Base-by-base conservation (phyloP, 2,329 filamentous ascomycete genomes). In the Calycina marina region DNA sequence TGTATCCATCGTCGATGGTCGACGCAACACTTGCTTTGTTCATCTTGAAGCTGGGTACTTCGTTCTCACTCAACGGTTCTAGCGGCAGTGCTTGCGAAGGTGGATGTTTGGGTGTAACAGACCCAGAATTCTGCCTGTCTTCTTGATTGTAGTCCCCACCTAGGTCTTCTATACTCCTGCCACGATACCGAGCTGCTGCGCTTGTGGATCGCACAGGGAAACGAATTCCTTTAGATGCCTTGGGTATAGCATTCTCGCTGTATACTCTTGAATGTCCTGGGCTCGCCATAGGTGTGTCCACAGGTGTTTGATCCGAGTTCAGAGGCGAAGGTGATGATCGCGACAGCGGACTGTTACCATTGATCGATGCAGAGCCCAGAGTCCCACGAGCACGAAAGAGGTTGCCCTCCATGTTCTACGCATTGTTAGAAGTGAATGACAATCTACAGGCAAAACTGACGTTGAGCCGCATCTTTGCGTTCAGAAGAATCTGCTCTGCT, bases 381-480 rank as follows among this genome's bases (percentile, higher is more conserved):
- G 77, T 77, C 41, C 69, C 73, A 46, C 83, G 72, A 17, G 84
- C 86, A 39, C 83, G 77, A 36, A 69, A 77, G 13, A 94, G 63
- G 46, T 94, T 94, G 22, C 79, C 84, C 57, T 94, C 88, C 85
- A 94, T 93, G 18, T 82, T 80, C 84, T 92, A 53, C 14, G 35
- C 25, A 17, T 6, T 5, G 20, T 18, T n/a, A 34, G 48, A 30
- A 49, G 40, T 25, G 36, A 35, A 20, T 33, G 11, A 12, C 9
- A 16, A 18, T 8, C 18, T 14, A 14, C 15, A 25, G 8, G 31
- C 18, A 30, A 12, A 22, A 58, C 81, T 54, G 65, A 92, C 84
- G 51, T 82, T 90, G 39, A 96, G 63, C 45, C 85, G 69, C 53
- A 75, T 77, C 60, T 94, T 94, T 18, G 88, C 88, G 56, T 93